Conservation (phyloP, 495 filamentous ascomycete species). For the Usnea hakonensis region DNA sequence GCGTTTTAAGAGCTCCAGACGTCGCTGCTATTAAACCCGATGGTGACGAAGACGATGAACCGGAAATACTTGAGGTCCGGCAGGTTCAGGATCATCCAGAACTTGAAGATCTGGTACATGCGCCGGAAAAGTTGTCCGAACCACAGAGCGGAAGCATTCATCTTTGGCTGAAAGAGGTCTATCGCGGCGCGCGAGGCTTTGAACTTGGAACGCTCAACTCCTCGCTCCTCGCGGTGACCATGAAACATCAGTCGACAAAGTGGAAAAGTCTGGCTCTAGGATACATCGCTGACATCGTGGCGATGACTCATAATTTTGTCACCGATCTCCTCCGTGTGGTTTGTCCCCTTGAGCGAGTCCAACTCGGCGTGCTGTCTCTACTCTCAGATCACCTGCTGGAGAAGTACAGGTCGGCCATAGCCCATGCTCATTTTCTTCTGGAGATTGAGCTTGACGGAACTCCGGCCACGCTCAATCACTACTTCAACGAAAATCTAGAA, state of each 20-base stretch:
- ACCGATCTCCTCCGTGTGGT: constrained; percentile 31
- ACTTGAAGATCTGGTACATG: constrained; percentile 26
- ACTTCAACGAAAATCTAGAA: constrained; percentile 32
- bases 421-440: constrained; percentile 36
- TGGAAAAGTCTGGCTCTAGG: constrained; percentile 29
- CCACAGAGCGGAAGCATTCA: constrained; percentile 22
- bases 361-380: constrained; percentile 31
- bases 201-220: constrained; percentile 37
- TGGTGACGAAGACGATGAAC: constrained; percentile 7
- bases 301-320: constrained; percentile 24
- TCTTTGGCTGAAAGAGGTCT: constrained; percentile 29
- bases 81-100: constrained; percentile 15
- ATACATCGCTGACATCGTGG: constrained; percentile 23
- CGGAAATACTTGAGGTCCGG: not conserved
- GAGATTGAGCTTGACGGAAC: constrained; percentile 32
- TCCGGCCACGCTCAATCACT: constrained; percentile 33
- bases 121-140: not conserved
- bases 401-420: constrained; percentile 35
- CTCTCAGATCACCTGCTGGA: constrained; percentile 37
- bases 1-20: constrained; percentile 12
- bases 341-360: constrained; percentile 35
- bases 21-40: constrained; percentile 13
- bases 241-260: constrained; percentile 29
- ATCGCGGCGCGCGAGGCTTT: constrained; percentile 29
- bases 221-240: constrained; percentile 29